Evolutionary conservation across 306 rosid genomes (phyloP), one percentile per base, ranked within the genome.

Genomic region (Rosa persica): DNA sequence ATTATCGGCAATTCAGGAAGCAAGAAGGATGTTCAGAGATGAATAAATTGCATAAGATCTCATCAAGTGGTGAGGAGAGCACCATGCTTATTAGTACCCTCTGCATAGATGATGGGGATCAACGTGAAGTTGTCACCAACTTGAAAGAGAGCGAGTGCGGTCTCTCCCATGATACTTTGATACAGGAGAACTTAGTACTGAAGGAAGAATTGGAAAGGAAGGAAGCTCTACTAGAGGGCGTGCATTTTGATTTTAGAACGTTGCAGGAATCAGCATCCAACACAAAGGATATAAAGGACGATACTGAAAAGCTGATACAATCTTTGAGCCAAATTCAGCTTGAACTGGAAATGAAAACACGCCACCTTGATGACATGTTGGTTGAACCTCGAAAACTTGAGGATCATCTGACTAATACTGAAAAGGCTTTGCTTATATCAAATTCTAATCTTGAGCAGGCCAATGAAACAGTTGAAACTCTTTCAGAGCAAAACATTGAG

Each of bases 261-360:
- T 87, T 92, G 89, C 98, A 95, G 84, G 98, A 95, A 83, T 88
- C 94, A 52, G 80, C 98, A 78, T 86, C 98, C 77, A 90, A 81
- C 86, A 86, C 81, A 58, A 90, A 80, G 83, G 97, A 95, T 71
- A 73, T 88, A 77, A 88, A 89, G 85, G 97, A 95, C 44, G 91
- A 91, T 84, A 87, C 89, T 76, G 97, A 91, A 73, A 90, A 81
- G 84, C 78, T 91, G 78, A 85, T 82, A 54, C 73, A 74, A 67
- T 89, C 90, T 82, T 79, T 87, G 76, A 82, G 91, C 70, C 90
- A 88, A 81, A 85, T 81, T 72, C 93, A 81, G 27, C 86, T 85
- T 82, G 97, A 92, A 65, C 83, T 95, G 73, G 91, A 89, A 85
- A 79, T 49, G 44, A 91, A 91, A 85, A 73, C 90, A 78, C 78